Evolutionary conservation across 768 basidiomycete species (phyloP).

Genomic region (Leccinum fibrillosum): DNA sequence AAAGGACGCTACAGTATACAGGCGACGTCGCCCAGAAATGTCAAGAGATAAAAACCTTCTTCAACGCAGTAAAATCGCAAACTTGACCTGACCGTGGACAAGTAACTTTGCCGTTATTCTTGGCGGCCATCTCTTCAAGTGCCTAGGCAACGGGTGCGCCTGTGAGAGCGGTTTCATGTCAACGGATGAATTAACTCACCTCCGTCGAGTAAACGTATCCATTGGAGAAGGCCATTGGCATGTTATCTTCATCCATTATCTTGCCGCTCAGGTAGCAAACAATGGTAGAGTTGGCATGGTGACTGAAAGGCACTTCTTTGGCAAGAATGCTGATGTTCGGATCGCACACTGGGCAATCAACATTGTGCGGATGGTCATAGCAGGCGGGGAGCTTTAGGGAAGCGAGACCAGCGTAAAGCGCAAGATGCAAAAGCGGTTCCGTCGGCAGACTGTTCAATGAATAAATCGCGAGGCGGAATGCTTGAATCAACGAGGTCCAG

Average conservation of each 20-base stretch:
- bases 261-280: constrained; percentile 88
- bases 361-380: constrained; percentile 63
- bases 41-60: constrained; percentile 91
- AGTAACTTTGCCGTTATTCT: constrained; percentile 73
- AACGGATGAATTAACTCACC: constrained; percentile 43
- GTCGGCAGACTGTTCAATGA: constrained; percentile 83
- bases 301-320: constrained; percentile 83
- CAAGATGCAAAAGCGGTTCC: constrained; percentile 81
- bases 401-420: constrained; percentile 88
- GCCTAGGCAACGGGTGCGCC: constrained; percentile 47
- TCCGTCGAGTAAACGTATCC: constrained; percentile 93
- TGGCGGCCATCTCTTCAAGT: constrained; percentile 81
- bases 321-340: constrained; percentile 72
- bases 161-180: constrained; percentile 10
- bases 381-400: constrained; percentile 89
- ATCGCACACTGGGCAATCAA: constrained; percentile 92
- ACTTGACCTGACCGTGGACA: constrained; percentile 73
- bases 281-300: constrained; percentile 94
- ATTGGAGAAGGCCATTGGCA: constrained; percentile 88
- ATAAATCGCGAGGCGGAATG: constrained; percentile 86
- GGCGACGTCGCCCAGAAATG: background rate
- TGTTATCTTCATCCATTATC: constrained; percentile 94
- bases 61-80: constrained; percentile 62
- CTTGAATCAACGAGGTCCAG: constrained; percentile 70
- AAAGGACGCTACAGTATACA: background rate